Evolutionary conservation across 352 stramenopile genomes (phyloP), one percentile per base, ranked within the genome.

Genomic region (Phytophthora pini): DNA sequence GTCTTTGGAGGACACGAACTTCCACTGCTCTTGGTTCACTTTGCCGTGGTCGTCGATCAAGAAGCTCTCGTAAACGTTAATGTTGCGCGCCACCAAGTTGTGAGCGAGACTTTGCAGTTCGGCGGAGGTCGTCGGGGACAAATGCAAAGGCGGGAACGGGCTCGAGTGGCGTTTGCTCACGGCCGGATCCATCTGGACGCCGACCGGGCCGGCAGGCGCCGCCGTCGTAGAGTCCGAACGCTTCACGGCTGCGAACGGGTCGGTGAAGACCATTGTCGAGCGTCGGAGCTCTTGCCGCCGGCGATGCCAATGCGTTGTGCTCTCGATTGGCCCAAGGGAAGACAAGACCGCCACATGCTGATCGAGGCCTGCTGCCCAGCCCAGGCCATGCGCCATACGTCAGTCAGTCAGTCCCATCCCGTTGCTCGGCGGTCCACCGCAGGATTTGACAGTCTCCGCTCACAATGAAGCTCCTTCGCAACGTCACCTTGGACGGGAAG

Each of bases 81-180:
- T 64, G 44, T 69, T 77, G 31, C 67, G 41, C 1, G 29, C 27
- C 3, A 80, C 68, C 17, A 82, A 58, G 26, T 61, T 65, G 12
- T 76, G 63, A 1, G 68, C 70, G 4, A 79, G 46, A 2, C 38
- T 55, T 29, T 70, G 39, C 10, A 82, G 45, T 32, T 77, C 59
- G 2, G 50, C 26, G 1, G 62, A 48, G 2, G 34, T 67, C 13
- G 38, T 41, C 3, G 58, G 11, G 6, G 74, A 67, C 48, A 82
- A 74, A 22, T 66, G 41, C 46, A 82, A 67, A 24, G 71, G 61
- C 9, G 74, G 46, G 43, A 82, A 82, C 27, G 74, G 74, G 63
- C 64, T 73, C 32, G 43, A 49, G 55, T 68, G 63, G 15, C 53
- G 51, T 53, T 77, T 70, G 3, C n/a, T 49, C 47, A 73, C 58